Conservation (phyloP, 1,139 yeast genomes). For the Scheffersomyces segobiensis region DNA sequence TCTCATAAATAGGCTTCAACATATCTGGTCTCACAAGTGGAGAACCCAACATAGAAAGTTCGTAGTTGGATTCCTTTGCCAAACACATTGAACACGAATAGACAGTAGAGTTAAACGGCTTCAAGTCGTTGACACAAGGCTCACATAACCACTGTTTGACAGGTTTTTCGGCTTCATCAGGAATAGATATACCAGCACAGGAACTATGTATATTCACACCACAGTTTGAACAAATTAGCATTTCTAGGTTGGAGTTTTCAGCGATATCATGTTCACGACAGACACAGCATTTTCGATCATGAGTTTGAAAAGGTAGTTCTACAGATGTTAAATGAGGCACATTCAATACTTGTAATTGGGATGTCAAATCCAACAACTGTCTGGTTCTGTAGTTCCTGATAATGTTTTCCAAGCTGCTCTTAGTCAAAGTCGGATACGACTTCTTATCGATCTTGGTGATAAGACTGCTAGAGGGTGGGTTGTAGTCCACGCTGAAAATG, state of each 20-base stretch:
- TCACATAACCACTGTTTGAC: slow-evolving; percentile 76
- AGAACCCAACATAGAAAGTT: slow-evolving; percentile 43
- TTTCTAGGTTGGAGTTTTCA: slow-evolving; percentile 22
- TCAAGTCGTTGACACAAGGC: slow-evolving; percentile 69
- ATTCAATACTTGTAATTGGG: slow-evolving; percentile 20
- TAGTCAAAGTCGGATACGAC: slow-evolving; percentile 10
- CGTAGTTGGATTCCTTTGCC: slow-evolving; percentile 50
- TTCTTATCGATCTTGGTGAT: slow-evolving; percentile 14
- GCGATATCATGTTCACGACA: slow-evolving; percentile 48
- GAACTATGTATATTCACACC: slow-evolving; percentile 68
- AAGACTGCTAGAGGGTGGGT: slow-evolving; percentile 10
- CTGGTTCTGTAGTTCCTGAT: slow-evolving; percentile 16
- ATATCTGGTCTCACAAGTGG: slow-evolving; percentile 57
- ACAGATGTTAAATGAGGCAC: slow-evolving; percentile 20
- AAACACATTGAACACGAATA: slow-evolving; percentile 72
- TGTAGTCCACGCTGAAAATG: slow-evolving; percentile 18
- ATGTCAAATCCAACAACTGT: slow-evolving; percentile 25
- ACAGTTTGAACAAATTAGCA: slow-evolving; percentile 65
- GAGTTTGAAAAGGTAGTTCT: slow-evolving; percentile 24
- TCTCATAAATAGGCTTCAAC: slow-evolving; percentile 62
- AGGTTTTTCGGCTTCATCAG: slow-evolving; percentile 23
- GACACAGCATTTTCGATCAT: slow-evolving; percentile 50
- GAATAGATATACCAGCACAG: slow-evolving; percentile 61
- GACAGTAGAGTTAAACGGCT: slow-evolving; percentile 57
- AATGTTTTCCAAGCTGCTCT: slow-evolving; percentile 9